These are phyloP conservation scores for Phytophthora tentaculata DNA, from an alignment of 352 stramenopile genomes.

Conservation along the genomic window DNA sequence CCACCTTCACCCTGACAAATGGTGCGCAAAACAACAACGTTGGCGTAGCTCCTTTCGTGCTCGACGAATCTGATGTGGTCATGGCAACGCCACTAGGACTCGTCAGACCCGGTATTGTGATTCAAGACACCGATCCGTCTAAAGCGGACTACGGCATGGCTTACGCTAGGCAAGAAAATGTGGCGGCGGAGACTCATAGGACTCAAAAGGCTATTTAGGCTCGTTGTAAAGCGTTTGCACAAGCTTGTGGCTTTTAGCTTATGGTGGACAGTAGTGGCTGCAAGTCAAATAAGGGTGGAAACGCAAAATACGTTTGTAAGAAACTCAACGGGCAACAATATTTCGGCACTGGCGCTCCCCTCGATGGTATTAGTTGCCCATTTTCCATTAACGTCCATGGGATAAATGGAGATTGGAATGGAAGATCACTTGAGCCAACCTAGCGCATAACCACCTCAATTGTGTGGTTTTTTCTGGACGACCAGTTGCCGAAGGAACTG, in stretches of 20 bases:
- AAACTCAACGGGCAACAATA: constrained; percentile 20
- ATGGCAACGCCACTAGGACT: background rate
- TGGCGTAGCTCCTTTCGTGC: background rate
- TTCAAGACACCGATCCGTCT: background rate
- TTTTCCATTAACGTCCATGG: constrained; percentile 1
- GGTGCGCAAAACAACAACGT: too few species aligned
- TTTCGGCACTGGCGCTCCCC: constrained; percentile 6
- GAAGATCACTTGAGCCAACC: constrained; percentile 16
- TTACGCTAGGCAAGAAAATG: background rate
- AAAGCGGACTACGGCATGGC: constrained; percentile 1
- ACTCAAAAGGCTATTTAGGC: constrained; percentile 6
- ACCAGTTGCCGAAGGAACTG: background rate
- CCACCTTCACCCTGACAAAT: too few species aligned
- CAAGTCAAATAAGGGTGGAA: constrained; percentile 3
- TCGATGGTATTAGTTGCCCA: background rate
- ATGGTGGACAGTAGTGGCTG: background rate
- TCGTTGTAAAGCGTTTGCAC: constrained; percentile 3
- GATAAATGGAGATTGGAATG: constrained; percentile 3
- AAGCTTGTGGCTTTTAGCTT: constrained; percentile 4
- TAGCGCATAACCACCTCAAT: constrained; percentile 25
- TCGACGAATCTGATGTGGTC: background rate
- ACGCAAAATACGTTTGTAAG: constrained; percentile 35
- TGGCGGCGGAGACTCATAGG: background rate
- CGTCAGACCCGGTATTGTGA: background rate
- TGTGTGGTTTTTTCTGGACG: constrained; percentile 10